Percentiles rank a stretch among this genome's conserved stretches.
These are phyloP conservation scores for Talaromyces sp. DNA, from an alignment of 2,329 filamentous ascomycete species.

Conservation along the genomic window DNA sequence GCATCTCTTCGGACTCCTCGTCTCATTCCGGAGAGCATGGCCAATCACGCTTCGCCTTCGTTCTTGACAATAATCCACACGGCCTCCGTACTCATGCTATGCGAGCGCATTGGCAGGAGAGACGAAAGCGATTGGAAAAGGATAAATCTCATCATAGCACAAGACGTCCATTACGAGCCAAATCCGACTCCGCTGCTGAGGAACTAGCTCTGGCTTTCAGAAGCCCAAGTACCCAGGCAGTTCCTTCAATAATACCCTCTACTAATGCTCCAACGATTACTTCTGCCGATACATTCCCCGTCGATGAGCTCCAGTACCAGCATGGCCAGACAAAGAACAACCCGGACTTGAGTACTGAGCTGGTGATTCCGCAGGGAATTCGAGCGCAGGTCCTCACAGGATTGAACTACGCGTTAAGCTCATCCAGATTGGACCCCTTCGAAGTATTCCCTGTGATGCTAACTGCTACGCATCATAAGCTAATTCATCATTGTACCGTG, in stretches of 20 bases:
- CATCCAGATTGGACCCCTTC: slow-evolving; percentile 33
- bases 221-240: not conserved
- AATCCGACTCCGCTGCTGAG: not conserved
- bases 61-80: slow-evolving; percentile 21
- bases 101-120: slow-evolving; percentile 35
- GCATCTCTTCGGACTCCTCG: not conserved
- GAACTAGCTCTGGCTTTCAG: not conserved
- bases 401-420: slow-evolving; percentile 29
- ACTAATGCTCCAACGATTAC: not conserved
- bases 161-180: not conserved
- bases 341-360: not conserved
- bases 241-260: not conserved
- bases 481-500: slow-evolving; percentile 37
- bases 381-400: slow-evolving; percentile 21
- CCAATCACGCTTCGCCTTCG: slow-evolving; percentile 23
- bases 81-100: slow-evolving; percentile 37
- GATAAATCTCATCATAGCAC: not conserved
- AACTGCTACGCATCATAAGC: slow-evolving; percentile 34
- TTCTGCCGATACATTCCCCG: not conserved
- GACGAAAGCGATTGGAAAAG: slow-evolving; percentile 21
- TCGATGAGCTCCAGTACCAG: not conserved
- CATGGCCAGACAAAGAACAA: not conserved
- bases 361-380: not conserved
- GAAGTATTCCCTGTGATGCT: slow-evolving; percentile 34
- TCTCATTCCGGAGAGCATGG: not conserved